Evolutionary conservation across 2,329 filamentous ascomycete species (phyloP).

Genomic region (Diaporthe caulivora): DNA sequence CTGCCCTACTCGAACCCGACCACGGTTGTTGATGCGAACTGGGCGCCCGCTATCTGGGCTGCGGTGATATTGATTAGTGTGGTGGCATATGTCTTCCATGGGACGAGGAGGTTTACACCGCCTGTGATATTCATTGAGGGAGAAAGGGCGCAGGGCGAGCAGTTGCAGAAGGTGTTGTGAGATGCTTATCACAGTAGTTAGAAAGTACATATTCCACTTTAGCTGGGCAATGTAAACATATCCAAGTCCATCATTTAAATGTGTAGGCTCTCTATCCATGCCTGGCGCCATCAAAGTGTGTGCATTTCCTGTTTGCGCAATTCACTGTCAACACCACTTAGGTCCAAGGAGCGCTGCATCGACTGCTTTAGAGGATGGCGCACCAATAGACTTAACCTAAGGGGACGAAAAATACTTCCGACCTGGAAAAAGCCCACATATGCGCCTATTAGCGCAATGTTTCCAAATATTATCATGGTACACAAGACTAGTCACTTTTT

Average conservation of each 20-base stretch:
- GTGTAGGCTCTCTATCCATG: neutral
- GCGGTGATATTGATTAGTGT: constrained; percentile 35
- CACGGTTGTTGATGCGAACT: constrained; percentile 32
- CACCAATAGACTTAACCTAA: no score
- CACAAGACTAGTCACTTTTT: no score
- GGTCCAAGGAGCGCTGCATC: no score
- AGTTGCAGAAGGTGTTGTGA: constrained; percentile 33
- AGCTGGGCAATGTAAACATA: neutral
- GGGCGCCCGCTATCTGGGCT: constrained; percentile 35
- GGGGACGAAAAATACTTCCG: no score
- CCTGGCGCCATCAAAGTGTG: no score
- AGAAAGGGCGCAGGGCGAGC: neutral
- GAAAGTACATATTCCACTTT: neutral
- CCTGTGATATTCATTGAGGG: constrained; percentile 37
- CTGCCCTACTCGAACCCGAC: constrained; percentile 13
- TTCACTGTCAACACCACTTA: no score
- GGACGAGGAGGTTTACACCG: constrained; percentile 32
- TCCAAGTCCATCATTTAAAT: neutral
- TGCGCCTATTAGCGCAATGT: no score
- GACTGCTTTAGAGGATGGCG: no score
- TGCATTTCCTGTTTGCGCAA: no score
- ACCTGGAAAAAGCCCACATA: no score
- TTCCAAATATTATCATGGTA: no score
- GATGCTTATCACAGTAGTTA: neutral
- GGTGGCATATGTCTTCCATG: constrained; percentile 33